Evolutionary conservation across 495 filamentous ascomycete genomes (phyloP), one percentile per base, ranked within the genome.

Genomic region (Aspergillus nidulans): DNA sequence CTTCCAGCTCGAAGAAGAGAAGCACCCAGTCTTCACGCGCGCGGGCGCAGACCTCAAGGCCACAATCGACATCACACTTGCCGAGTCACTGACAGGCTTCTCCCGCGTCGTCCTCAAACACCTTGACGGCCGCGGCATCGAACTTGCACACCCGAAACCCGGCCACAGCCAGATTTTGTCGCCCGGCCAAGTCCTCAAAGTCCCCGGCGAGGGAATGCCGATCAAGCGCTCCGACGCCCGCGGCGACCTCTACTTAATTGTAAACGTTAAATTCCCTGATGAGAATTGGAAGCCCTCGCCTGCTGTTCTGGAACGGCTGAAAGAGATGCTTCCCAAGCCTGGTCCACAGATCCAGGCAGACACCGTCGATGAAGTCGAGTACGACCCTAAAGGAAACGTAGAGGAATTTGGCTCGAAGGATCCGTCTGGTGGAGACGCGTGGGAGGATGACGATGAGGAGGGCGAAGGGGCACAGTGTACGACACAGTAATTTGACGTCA

Each of bases 201-300:
- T 98, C 4, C 65, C 77, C 4, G 90, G 89, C 26, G 94, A 98
- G 69, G 94, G 94, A 41, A 98, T 98, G 94, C 92, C 95, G 6
- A 63, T 81, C 55, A 97, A 97, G 78, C 84, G 85, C 56, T 86
- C 83, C 52, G 94, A 98, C 28, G 60, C 68, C 5, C 89, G 84
- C 62, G 94, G 94, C 15, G 91, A 97, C 63, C 77, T 98, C 7
- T 98, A 91, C 69, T 78, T 98, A 25, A 65, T 86, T 18, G 85
- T 96, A 51, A 85, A 95, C 63, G 77, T 98, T 57, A 83, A 90
- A 41, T 97, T 97, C 76, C 94, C 94, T 21, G 84, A 90, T 49
- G 80, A 89, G 63, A 86, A 84, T 19, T 97, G 91, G 91, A 78
- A 88, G 41, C 79, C 86, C 49, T 81, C 86, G 47, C 80, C 87